phyloP scores from a whole-genome alignment of 352 stramenopile species.

The Plasmopara viticola region DNA sequence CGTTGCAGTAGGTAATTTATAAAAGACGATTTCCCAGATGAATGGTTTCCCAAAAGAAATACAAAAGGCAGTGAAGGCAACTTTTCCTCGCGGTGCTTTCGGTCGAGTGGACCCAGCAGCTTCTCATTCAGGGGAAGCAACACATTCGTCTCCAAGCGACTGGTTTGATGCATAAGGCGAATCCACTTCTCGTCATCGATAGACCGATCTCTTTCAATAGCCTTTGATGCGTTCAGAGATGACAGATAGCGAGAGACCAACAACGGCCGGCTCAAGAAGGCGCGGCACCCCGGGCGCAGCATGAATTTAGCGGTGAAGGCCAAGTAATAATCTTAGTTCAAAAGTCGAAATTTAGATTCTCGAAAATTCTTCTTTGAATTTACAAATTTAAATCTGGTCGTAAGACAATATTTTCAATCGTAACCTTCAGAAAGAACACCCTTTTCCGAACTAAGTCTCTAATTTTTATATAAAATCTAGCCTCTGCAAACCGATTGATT shows the following conservation, averaged over 20 bases:
- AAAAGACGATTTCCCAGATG: constrained; percentile 97
- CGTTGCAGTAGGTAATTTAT: constrained; percentile 98
- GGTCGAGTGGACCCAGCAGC: constrained; percentile 82
- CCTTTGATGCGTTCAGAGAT: constrained; percentile 17
- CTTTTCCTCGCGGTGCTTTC: constrained; percentile 86
- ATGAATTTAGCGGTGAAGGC: constrained; percentile 7
- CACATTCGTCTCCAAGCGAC: constrained; percentile 56
- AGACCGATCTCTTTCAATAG: constrained; percentile 14
- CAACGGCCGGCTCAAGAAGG: constrained; percentile 7
- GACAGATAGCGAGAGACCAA: constrained; percentile 14
- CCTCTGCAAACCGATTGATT: no score
- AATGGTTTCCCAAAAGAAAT: constrained; percentile 99
- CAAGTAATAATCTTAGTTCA: no score
- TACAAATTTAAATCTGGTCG: no score
- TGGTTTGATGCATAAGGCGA: constrained; percentile 78
- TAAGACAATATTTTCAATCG: no score
- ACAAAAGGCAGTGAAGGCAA: constrained; percentile 95
- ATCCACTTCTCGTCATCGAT: constrained; percentile 75
- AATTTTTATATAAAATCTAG: no score
- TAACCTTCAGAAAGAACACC: no score
- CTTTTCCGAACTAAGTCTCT: no score
- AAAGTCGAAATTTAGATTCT: no score
- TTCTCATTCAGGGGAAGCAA: constrained; percentile 82
- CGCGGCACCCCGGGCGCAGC: constrained; percentile 10
- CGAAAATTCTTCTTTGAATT: no score